These are phyloP conservation scores for Scutellaria barbata DNA, from an alignment of 257 asterid genomes.

Conservation along the genomic window DNA sequence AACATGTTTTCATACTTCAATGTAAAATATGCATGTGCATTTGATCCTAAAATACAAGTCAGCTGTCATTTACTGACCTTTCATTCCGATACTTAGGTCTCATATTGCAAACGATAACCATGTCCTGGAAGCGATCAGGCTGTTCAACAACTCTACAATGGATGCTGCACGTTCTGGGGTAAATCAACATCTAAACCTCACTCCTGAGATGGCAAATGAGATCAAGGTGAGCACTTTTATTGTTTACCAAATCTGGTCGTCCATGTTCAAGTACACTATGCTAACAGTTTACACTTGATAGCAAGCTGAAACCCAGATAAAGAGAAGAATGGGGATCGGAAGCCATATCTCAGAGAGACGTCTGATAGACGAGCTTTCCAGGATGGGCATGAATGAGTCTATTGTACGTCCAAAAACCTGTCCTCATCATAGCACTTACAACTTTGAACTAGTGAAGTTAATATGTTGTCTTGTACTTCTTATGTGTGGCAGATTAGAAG, in stretches of 20 bases:
- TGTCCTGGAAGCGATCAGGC: constrained; percentile 88
- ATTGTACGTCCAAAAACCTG: constrained; percentile 50
- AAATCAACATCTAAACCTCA: constrained; percentile 75
- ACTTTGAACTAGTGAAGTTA: not conserved
- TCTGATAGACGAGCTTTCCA: constrained; percentile 81
- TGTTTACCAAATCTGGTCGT: not conserved
- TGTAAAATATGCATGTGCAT: not conserved
- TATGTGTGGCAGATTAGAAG: constrained; percentile 72
- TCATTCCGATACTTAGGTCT: constrained; percentile 49
- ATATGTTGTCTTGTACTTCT: not conserved
- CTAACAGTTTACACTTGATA: constrained; percentile 42
- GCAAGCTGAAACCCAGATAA: constrained; percentile 95
- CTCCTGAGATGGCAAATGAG: constrained; percentile 92
- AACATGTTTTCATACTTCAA: not conserved
- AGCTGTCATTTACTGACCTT: constrained; percentile 33
- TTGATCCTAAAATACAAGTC: not conserved
- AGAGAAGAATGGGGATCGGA: constrained; percentile 97
- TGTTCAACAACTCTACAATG: constrained; percentile 82
- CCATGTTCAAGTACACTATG: not conserved
- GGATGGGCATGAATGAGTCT: constrained; percentile 94
- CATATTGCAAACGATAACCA: constrained; percentile 83
- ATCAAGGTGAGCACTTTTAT: constrained; percentile 57
- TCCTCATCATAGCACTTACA: constrained; percentile 6
- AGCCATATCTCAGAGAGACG: constrained; percentile 91
- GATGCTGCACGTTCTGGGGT: constrained; percentile 97